Evolutionary conservation across 2,329 filamentous ascomycete genomes (phyloP), one percentile per base, ranked within the genome.

Genomic region (Fusarium subglutinans): DNA sequence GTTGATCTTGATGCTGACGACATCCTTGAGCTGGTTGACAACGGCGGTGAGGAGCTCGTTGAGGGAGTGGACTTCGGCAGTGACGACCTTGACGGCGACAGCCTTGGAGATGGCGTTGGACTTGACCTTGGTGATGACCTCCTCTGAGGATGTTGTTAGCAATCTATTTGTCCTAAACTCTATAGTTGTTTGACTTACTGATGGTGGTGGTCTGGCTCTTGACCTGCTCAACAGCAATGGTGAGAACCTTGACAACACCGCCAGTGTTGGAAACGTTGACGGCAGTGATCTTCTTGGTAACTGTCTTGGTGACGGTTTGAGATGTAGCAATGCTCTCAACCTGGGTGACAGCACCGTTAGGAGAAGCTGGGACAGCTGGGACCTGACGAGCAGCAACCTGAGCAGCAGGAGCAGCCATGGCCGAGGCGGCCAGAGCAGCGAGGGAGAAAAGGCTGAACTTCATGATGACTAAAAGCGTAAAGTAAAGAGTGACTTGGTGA

Each of bases 401-500:
- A 17, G 37, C 55, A 30, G 26, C 41, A 38, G 67, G 67, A 26
- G 53, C 47, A 45, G 66, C 67, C 24, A 70, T 53, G 12, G 67
- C 66, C 8, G 67, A 43, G 28, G 66, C 28, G 51, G 66, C 66
- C 53, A 70, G 30, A 8, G 59, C 66, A 38, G 33, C 53, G n/a
- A 70, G 26, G 15, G 67, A 70, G 59, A 70, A 54, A 43, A 70
- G 47, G 28, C 59, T 66, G 67, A 70, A 70, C 67, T 70, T 70
- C 67, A 70, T 70, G 11, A 22, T 70, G 66, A 60, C 44, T 33
- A 35, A 41, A n/a, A 43, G 18, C 22, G 15, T 33, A 26, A 37
- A 33, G 28, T 54, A 66, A 70, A 66, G 67, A 70, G 26, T 66
- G 67, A 70, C 67, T 70, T 41, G 41, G 66, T 70, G 53, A 70